Evolutionary conservation across 768 basidiomycete species (phyloP).

Genomic region (Plicaturopsis crispa): DNA sequence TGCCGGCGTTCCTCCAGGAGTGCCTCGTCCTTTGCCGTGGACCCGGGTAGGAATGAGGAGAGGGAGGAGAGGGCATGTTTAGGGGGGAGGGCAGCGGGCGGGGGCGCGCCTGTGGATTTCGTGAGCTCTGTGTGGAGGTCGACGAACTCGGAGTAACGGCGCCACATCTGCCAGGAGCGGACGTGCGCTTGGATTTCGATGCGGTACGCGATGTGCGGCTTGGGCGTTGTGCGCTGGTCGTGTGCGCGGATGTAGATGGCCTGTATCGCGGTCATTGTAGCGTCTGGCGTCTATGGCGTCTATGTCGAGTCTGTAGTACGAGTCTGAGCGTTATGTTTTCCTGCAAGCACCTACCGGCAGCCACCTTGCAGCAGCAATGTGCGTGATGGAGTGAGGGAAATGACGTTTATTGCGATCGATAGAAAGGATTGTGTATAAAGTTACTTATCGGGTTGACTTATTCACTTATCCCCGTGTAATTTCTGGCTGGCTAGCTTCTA

Average conservation of each 20-base stretch:
- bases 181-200: slow-evolving; percentile 85
- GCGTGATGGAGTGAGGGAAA: no score
- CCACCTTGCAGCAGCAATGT: no score
- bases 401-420: no score
- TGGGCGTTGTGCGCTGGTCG: slow-evolving; percentile 64
- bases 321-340: no score
- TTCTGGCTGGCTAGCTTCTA: no score
- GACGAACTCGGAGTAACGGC: slow-evolving; percentile 92
- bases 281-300: no score
- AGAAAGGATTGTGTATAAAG: no score
- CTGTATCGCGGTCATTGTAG: slow-evolving; percentile 78
- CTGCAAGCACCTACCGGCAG: no score
- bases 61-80: slow-evolving; percentile 71
- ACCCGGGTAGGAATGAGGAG: slow-evolving; percentile 16
- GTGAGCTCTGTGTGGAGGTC: slow-evolving; percentile 78
- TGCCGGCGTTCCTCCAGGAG: slow-evolving; percentile 70
- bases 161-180: slow-evolving; percentile 89
- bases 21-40: slow-evolving; percentile 30
- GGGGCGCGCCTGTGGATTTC: slow-evolving; percentile 71
- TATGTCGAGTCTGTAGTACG: no score
- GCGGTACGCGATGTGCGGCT: slow-evolving; percentile 74
- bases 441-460: no score
- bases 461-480: no score
- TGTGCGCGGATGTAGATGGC: slow-evolving; percentile 62
- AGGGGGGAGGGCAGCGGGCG: slow-evolving; percentile 75